phyloP scores from a whole-genome alignment of 192 early-diverging fungal species.

The Rhizoclosmatium globosum region DNA sequence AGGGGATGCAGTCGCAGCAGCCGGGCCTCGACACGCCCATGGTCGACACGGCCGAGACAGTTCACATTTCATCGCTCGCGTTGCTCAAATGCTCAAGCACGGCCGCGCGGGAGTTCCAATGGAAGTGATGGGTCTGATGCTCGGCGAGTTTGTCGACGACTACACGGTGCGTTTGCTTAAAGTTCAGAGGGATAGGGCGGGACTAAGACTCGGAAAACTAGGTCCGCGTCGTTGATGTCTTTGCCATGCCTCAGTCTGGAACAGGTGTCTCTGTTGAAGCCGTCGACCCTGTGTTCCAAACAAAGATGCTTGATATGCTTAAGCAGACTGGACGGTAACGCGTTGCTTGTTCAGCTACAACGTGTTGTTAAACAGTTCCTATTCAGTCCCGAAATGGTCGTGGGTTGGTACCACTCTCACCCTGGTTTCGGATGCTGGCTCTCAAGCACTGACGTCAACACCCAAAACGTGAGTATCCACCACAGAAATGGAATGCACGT shows the following conservation, averaged over 20 bases:
- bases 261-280: conserved; percentile 99
- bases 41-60: conserved; percentile 98
- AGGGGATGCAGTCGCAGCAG: conserved; percentile 44
- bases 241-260: conserved; percentile 99
- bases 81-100: conserved; percentile 79
- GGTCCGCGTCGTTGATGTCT: conserved; percentile 98
- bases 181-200: background rate
- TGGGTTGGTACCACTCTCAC: conserved; percentile 99
- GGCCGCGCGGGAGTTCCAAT: conserved; percentile 26
- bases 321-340: conserved; percentile 95
- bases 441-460: conserved; percentile 98
- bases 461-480: conserved; percentile 80
- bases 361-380: conserved; percentile 25
- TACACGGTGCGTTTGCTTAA: conserved; percentile 70
- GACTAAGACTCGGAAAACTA: background rate
- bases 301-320: conserved; percentile 99
- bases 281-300: conserved; percentile 99
- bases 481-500: background rate
- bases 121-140: conserved; percentile 93
- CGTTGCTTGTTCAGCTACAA: background rate
- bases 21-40: conserved; percentile 82
- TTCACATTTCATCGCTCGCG: conserved; percentile 98
- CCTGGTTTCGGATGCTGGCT: conserved; percentile 99
- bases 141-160: conserved; percentile 99
- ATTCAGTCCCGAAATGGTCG: conserved; percentile 93